A percentile compares a stretch with the other conserved stretches of the same genome.
These are phyloP conservation scores for Amanita jacksonii DNA, from an alignment of 768 basidiomycete species.

Conservation along the genomic window DNA sequence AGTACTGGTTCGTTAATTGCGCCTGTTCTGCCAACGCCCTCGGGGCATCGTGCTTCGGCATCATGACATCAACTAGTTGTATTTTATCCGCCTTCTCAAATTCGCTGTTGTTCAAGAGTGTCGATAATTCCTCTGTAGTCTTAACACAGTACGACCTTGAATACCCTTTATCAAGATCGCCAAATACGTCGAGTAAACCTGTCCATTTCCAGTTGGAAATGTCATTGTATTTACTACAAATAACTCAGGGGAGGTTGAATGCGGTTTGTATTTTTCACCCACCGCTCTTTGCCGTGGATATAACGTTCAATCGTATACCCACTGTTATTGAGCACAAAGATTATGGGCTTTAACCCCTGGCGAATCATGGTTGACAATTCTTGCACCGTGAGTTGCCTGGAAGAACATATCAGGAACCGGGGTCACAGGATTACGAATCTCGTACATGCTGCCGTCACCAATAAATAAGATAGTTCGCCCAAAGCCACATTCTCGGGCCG, in stretches of 20 bases:
- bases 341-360: slow-evolving; percentile 63
- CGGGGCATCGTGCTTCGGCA: slow-evolving; percentile 69
- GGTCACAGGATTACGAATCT: slow-evolving; percentile 10
- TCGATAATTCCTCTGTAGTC: slow-evolving; percentile 57
- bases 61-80: slow-evolving; percentile 74
- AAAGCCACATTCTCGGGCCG: slow-evolving; percentile 52
- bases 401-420: slow-evolving; percentile 6
- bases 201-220: slow-evolving; percentile 76
- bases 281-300: slow-evolving; percentile 57
- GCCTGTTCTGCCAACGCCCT: slow-evolving; percentile 46
- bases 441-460: slow-evolving; percentile 76
- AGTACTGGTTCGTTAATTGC: slow-evolving; percentile 44
- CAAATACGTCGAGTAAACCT: slow-evolving; percentile 48
- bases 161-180: slow-evolving; percentile 38
- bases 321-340: slow-evolving; percentile 74
- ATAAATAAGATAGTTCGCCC: slow-evolving; percentile 75
- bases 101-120: slow-evolving; percentile 49
- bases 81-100: slow-evolving; percentile 61
- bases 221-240: slow-evolving; percentile 71
- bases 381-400: slow-evolving; percentile 69
- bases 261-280: slow-evolving; percentile 3
- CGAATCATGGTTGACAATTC: slow-evolving; percentile 81
- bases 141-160: slow-evolving; percentile 58
- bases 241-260: not conserved
- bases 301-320: slow-evolving; percentile 86